Conservation (phyloP, 331 rosid genomes). For the Erythrophleum ivorense region DNA sequence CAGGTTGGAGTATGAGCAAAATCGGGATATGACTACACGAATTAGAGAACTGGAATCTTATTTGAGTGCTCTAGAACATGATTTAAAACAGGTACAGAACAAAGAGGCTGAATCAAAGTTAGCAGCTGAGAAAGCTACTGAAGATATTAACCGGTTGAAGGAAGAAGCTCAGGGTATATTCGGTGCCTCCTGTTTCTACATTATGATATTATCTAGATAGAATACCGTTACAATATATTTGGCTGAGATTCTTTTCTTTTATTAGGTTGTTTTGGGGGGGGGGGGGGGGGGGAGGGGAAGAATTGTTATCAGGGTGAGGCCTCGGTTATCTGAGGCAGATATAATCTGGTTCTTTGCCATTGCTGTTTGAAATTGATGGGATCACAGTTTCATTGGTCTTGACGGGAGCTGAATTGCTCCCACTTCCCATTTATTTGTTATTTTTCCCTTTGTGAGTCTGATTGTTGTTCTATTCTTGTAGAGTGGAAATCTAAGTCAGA, state of each 20-base stretch:
- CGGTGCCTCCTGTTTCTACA: not conserved
- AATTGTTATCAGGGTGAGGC: not conserved
- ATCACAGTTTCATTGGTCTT: slow-evolving; percentile 2
- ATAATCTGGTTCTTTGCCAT: not conserved
- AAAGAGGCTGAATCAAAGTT: slow-evolving; percentile 77
- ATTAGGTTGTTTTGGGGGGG: too few species aligned
- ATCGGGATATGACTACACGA: slow-evolving; percentile 83
- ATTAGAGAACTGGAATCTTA: slow-evolving; percentile 78
- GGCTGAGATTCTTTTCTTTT: not conserved
- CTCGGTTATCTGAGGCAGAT: slow-evolving; percentile 5
- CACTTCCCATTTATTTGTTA: slow-evolving; percentile 22
- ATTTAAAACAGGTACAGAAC: slow-evolving; percentile 68
- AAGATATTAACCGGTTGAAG: slow-evolving; percentile 63
- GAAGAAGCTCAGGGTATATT: slow-evolving; percentile 79
- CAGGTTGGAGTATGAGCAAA: slow-evolving; percentile 97
- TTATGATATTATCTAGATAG: slow-evolving; percentile 13
- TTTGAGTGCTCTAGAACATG: slow-evolving; percentile 61
- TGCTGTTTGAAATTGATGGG: slow-evolving; percentile 32
- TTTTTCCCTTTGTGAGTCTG: slow-evolving; percentile 23
- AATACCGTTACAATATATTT: not conserved
- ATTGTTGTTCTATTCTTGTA: slow-evolving; percentile 39
- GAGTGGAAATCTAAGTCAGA: slow-evolving; percentile 94
- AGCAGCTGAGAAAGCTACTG: slow-evolving; percentile 68
- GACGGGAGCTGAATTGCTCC: not conserved
- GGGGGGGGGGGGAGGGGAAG: too few species aligned